These are phyloP conservation scores for Vitis cinerea DNA, from an alignment of 164 flowering plant species.

Conservation along the genomic window DNA sequence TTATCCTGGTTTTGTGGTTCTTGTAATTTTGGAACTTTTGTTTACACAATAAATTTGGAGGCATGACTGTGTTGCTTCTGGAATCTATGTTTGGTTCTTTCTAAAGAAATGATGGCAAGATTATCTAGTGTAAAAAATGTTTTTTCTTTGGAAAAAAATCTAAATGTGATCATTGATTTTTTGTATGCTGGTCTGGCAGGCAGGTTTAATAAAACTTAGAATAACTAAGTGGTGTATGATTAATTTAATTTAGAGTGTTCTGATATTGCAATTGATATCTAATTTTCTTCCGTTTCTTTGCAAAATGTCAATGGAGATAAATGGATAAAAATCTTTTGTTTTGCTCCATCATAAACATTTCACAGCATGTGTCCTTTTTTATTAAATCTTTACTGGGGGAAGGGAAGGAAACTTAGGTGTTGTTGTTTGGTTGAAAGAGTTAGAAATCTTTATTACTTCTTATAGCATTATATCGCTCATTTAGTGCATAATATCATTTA, in stretches of 20 bases:
- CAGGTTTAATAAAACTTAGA: too few species aligned
- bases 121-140: background rate
- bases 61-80: background rate
- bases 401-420: background rate
- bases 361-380: too few species aligned
- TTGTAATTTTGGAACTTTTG: background rate
- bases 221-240: too few species aligned
- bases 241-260: too few species aligned
- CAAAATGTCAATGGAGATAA: too few species aligned
- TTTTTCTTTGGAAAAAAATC: background rate
- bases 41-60: background rate
- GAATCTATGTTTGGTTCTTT: background rate
- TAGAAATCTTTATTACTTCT: background rate
- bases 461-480: background rate
- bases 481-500: background rate
- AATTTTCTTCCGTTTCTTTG: too few species aligned
- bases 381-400: background rate
- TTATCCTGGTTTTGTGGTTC: background rate
- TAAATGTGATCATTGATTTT: background rate
- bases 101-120: background rate
- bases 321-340: too few species aligned
- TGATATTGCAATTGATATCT: too few species aligned
- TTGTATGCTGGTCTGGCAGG: too few species aligned
- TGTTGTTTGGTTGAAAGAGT: background rate
- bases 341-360: too few species aligned